These are phyloP conservation scores for Avena insularis DNA, from an alignment of 176 grass and related monocot genomes.

Conservation along the genomic window DNA sequence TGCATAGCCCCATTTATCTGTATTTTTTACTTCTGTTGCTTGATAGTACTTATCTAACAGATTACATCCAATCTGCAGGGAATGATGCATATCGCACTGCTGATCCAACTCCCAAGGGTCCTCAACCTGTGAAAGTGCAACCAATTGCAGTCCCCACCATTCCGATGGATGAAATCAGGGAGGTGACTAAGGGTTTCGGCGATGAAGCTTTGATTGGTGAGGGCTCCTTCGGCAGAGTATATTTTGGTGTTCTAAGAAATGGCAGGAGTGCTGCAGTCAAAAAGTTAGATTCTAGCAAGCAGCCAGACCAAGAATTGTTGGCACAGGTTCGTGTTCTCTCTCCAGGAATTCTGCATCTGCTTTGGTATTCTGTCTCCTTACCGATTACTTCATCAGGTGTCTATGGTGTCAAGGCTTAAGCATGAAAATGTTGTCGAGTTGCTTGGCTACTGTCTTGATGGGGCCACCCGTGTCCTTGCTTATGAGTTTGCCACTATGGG, in stretches of 20 bases:
- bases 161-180: conserved; percentile 76
- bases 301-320: conserved; percentile 87
- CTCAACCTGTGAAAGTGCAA: conserved; percentile 69
- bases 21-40: conserved; percentile 25
- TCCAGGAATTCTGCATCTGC: not conserved
- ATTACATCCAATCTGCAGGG: conserved; percentile 45
- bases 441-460: conserved; percentile 79
- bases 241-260: conserved; percentile 76
- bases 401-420: conserved; percentile 79
- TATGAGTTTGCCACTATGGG: conserved; percentile 88
- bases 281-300: conserved; percentile 87
- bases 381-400: conserved; percentile 52
- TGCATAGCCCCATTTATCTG: conserved; percentile 5
- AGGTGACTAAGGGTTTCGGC: conserved; percentile 78
- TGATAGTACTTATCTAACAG: conserved; percentile 18
- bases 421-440: conserved; percentile 89
- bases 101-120: conserved; percentile 70
- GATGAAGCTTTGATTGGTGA: conserved; percentile 90
- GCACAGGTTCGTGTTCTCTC: conserved; percentile 62
- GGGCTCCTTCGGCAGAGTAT: conserved; percentile 86
- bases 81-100: conserved; percentile 58
- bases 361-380: conserved; percentile 16
- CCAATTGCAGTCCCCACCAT: conserved; percentile 76
- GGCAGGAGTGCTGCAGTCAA: conserved; percentile 69
- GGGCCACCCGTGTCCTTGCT: conserved; percentile 64